Percentiles rank a stretch among this genome's conserved stretches.
These are phyloP conservation scores for Geotrichum ghanense DNA, from an alignment of 805 yeast species.

Conservation along the genomic window DNA sequence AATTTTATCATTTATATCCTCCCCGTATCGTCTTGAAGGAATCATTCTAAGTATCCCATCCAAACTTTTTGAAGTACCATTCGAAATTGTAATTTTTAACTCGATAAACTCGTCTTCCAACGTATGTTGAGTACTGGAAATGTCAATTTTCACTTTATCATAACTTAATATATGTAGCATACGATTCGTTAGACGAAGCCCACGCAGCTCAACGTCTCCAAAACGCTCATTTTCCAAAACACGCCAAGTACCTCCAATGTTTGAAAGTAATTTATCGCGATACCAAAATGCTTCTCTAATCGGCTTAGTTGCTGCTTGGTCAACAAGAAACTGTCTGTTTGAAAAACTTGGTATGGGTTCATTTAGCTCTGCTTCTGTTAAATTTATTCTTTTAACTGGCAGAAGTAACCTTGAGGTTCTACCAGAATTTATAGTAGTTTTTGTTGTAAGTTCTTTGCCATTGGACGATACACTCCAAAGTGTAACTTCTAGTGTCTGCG, in stretches of 20 bases:
- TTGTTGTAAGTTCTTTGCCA: background rate
- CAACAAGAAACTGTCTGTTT: constrained; percentile 58
- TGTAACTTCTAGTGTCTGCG: background rate
- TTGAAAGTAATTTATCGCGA: constrained; percentile 49
- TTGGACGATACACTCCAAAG: background rate
- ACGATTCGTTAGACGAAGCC: background rate
- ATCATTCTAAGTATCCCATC: background rate
- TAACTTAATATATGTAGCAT: background rate
- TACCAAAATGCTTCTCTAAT: constrained; percentile 73
- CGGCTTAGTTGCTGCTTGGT: constrained; percentile 43
- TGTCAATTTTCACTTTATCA: background rate
- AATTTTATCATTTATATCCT: background rate
- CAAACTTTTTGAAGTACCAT: background rate
- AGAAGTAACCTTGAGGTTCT: constrained; percentile 51
- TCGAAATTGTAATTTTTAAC: background rate
- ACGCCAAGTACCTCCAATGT: constrained; percentile 58
- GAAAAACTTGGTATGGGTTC: constrained; percentile 59
- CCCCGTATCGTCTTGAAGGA: background rate
- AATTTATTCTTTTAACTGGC: constrained; percentile 50
- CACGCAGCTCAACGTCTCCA: background rate
- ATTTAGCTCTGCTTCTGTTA: constrained; percentile 32
- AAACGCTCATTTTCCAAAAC: constrained; percentile 12
- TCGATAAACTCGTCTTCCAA: background rate
- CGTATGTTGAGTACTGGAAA: background rate
- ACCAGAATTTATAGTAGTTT: constrained; percentile 28